Evolutionary conservation across 176 grass and related monocot genomes (phyloP), one percentile per base, ranked within the genome.

Genomic region (Hsuehochloa calcarea): DNA sequence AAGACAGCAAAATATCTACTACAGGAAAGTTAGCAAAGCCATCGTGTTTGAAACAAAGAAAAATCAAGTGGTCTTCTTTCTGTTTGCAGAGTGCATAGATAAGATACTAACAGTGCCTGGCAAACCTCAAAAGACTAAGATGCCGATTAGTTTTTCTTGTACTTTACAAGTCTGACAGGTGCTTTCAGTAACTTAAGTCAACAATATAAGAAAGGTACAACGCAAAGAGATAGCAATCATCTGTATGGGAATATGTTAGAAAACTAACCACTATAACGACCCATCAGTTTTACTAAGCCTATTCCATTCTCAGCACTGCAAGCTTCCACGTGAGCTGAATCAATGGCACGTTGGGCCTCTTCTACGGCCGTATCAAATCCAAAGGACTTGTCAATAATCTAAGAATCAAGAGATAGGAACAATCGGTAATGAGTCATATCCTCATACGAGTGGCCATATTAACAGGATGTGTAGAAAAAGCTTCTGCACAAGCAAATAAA

Each of bases 371-470:
- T 89, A 91, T 99, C 96, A 88, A 99, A 99, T 64, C 96, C 96
- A 79, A 99, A 99, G 31, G 96, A 99, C 70, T 99, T 99, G 81
- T 99, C 96, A 16, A 99, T 99, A 65, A 99, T 85, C 96, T 99
- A 85, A 86, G 15, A 78, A 90, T 61, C 34, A 88, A 80, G n/a
- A 80, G 10, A 85, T 54, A 39, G 27, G 37, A 59, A 64, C 27
- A 54, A 66, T 84, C 43, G 34, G 27, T 67, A 56, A 56, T 49
- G 43, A 69, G 34, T 76, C 64, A 34, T 37, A 77, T 65, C 29
- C 44, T 58, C 8, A 4, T 38, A 63, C 23, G 12, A 56, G 37
- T 72, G 22, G 26, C 1, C 52, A 81, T 70, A 43, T 77, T 70
- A 86, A 82, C 50, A 83, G 73, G 58, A 1, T 17, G 50, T 46